Conservation (phyloP, 495 filamentous ascomycete species). For the Terfezia boudieri region DNA sequence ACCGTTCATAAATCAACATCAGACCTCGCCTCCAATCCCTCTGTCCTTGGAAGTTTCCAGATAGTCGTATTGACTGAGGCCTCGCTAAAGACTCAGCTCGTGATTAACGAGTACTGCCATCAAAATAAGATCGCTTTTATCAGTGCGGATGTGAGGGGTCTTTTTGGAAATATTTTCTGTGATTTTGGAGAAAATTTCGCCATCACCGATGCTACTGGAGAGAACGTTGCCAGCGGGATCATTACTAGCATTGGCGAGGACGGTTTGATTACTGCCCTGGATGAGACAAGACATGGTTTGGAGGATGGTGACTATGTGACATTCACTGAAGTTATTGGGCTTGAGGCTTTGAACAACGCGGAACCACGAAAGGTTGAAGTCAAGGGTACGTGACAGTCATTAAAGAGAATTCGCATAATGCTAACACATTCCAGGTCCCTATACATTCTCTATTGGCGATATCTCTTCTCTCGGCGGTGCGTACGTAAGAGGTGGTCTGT, state of each 20-base stretch:
- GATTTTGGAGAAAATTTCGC: slow-evolving; percentile 92
- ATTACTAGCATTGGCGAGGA: slow-evolving; percentile 72
- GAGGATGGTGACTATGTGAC: slow-evolving; percentile 94
- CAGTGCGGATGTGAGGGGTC: slow-evolving; percentile 65
- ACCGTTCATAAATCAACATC: slow-evolving; percentile 9
- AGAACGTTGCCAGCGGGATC: slow-evolving; percentile 70
- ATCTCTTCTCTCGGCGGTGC: slow-evolving; percentile 53
- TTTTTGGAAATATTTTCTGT: slow-evolving; percentile 92
- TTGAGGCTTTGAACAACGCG: slow-evolving; percentile 67
- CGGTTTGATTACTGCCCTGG: slow-evolving; percentile 78
- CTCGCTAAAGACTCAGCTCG: slow-evolving; percentile 52
- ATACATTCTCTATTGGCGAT: slow-evolving; percentile 92
- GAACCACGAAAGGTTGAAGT: slow-evolving; percentile 76
- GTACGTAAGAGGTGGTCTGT: slow-evolving; percentile 75
- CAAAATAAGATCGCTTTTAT: slow-evolving; percentile 76
- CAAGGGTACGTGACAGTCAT: slow-evolving; percentile 31
- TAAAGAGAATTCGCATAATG: neutral
- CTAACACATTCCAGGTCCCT: slow-evolving; percentile 33
- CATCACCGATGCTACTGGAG: slow-evolving; percentile 71
- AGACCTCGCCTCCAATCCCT: slow-evolving; percentile 45
- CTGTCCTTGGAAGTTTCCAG: slow-evolving; percentile 66
- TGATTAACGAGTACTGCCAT: slow-evolving; percentile 80
- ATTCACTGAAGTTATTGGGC: slow-evolving; percentile 79
- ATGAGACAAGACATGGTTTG: slow-evolving; percentile 86
- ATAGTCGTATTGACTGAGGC: slow-evolving; percentile 77